Evolutionary conservation across 345 rosid species (phyloP).

Genomic region (Populus deltoides): DNA sequence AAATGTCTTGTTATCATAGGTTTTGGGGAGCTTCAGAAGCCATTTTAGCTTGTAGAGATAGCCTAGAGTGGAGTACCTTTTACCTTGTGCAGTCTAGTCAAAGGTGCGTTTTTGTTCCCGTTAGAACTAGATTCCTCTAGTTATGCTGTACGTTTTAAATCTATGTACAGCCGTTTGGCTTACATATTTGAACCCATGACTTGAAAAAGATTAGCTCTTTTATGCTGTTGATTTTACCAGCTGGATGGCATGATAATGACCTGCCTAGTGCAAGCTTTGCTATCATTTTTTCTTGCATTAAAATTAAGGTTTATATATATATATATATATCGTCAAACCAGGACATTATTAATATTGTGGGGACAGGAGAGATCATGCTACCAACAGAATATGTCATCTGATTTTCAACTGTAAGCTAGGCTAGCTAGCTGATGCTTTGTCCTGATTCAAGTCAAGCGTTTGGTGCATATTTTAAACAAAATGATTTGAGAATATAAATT

Average conservation of each 20-base stretch:
- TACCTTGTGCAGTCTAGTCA: not conserved
- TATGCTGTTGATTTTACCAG: not conserved
- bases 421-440: not conserved
- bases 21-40: slow-evolving; percentile 21
- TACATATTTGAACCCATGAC: not conserved
- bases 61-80: not conserved
- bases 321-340: not conserved
- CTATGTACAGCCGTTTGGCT: not conserved
- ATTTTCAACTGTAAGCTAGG: not conserved
- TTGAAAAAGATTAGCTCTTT: not conserved
- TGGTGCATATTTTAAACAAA: not conserved
- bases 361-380: not conserved
- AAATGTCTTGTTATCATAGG: slow-evolving; percentile 6
- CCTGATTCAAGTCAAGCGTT: not conserved
- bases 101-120: slow-evolving; percentile 8
- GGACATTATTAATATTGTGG: not conserved
- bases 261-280: not conserved
- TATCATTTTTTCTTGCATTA: not conserved
- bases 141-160: not conserved
- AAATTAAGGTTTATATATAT: not conserved
- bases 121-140: not conserved
- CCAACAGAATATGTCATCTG: not conserved
- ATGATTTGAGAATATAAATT: not conserved
- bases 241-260: not conserved
- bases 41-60: slow-evolving; percentile 27